Evolutionary conservation across 2,329 filamentous ascomycete genomes (phyloP).

Genomic region (Pestalotiopsis sp.): DNA sequence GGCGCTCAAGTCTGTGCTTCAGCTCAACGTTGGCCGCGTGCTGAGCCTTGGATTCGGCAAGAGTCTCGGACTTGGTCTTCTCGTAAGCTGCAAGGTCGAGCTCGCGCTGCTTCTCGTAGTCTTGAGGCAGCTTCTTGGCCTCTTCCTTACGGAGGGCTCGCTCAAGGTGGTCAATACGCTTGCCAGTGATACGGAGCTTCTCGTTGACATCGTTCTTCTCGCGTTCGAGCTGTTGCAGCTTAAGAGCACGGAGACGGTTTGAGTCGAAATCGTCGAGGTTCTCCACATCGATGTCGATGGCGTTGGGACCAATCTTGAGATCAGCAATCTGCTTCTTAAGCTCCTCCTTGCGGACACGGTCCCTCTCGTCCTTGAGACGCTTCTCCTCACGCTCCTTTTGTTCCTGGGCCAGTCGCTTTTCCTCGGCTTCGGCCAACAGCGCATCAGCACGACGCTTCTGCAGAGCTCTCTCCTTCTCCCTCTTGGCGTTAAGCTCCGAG

Average conservation of each 20-base stretch:
- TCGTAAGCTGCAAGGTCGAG: slow-evolving; percentile 81
- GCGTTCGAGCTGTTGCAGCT: slow-evolving; percentile 92
- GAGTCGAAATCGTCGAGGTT: slow-evolving; percentile 87
- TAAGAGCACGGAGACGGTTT: slow-evolving; percentile 89
- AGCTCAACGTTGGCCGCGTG: slow-evolving; percentile 91
- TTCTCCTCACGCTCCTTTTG: slow-evolving; percentile 88
- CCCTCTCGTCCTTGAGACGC: slow-evolving; percentile 82
- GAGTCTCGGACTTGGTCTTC: slow-evolving; percentile 72
- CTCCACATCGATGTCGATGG: slow-evolving; percentile 72
- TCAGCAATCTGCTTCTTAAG: slow-evolving; percentile 91
- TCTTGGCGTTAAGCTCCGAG: slow-evolving; percentile 83
- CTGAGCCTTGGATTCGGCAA: slow-evolving; percentile 81
- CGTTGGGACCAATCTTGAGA: slow-evolving; percentile 85
- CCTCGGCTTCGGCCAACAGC: slow-evolving; percentile 87
- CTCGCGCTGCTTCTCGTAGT: slow-evolving; percentile 83
- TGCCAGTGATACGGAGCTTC: slow-evolving; percentile 86
- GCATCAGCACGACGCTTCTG: slow-evolving; percentile 86
- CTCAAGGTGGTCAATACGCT: slow-evolving; percentile 96
- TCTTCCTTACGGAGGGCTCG: slow-evolving; percentile 96
- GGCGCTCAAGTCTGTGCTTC: slow-evolving; percentile 86
- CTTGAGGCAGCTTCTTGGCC: slow-evolving; percentile 83
- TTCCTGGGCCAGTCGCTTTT: slow-evolving; percentile 86
- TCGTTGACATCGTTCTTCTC: slow-evolving; percentile 97
- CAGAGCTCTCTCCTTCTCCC: slow-evolving; percentile 89
- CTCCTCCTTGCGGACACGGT: slow-evolving; percentile 89